Conservation (phyloP, 768 basidiomycete genomes). For the Termitomyces sp. region DNA sequence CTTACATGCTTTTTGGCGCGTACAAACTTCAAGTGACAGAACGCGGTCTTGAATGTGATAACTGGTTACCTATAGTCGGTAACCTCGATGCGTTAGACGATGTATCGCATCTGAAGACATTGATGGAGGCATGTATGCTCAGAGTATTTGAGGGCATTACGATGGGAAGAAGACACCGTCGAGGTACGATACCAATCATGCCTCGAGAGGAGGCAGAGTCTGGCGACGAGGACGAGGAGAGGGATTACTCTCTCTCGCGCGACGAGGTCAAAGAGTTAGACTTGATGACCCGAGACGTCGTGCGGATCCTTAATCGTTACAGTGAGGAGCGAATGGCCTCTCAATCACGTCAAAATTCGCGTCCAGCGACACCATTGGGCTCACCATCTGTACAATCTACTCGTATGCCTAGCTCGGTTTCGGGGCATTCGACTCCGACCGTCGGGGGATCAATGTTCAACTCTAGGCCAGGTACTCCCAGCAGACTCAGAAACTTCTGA, state of each 20-base stretch:
- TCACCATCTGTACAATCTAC: conserved; percentile 44
- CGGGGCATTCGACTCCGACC: conserved; percentile 60
- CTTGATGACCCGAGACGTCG: conserved; percentile 68
- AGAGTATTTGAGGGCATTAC: conserved; percentile 88
- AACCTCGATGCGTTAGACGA: conserved; percentile 75
- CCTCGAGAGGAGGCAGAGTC: conserved; percentile 56
- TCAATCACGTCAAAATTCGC: conserved; percentile 61
- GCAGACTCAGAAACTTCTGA: conserved; percentile 44
- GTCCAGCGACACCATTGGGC: conserved; percentile 63
- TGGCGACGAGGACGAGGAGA: conserved; percentile 53
- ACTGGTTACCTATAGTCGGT: conserved; percentile 85
- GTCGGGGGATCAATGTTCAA: conserved; percentile 40
- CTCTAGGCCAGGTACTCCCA: conserved; percentile 68
- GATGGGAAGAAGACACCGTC: conserved; percentile 37
- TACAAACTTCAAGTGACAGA: conserved; percentile 69
- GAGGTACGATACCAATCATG: conserved; percentile 31
- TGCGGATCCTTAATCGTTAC: conserved; percentile 69
- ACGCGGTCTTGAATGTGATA: conserved; percentile 81
- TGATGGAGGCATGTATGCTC: conserved; percentile 82
- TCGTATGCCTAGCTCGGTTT: conserved; percentile 39
- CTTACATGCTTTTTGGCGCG: conserved; percentile 89
- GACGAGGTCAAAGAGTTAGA: conserved; percentile 78
- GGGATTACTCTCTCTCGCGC: conserved; percentile 54
- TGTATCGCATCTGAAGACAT: conserved; percentile 73
- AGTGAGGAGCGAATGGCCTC: conserved; percentile 59